Evolutionary conservation across 1,139 yeast genomes (phyloP).

Genomic region (Hanseniaspora uvarum): DNA sequence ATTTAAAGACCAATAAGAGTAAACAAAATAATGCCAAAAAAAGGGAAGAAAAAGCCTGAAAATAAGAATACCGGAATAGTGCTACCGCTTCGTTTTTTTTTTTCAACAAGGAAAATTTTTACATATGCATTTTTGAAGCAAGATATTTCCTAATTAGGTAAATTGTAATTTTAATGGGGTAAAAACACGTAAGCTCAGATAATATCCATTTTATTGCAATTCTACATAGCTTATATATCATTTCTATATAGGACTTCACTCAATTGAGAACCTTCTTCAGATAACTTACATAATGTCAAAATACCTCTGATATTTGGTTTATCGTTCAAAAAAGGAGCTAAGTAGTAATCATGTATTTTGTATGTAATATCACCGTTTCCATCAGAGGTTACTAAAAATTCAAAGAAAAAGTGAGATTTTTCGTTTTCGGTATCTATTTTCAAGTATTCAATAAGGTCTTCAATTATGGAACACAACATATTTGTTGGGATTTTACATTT

Average conservation of each 20-base stretch:
- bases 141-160: neutral
- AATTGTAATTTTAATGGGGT: neutral
- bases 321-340: conserved; percentile 9
- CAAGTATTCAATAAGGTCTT: conserved; percentile 6
- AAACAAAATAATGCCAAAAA: neutral
- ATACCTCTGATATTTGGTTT: conserved; percentile 16
- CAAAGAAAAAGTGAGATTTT: conserved; percentile 15
- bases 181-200: neutral
- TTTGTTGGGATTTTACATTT: conserved; percentile 13
- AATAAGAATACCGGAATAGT: neutral
- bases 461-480: conserved; percentile 10
- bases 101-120: neutral
- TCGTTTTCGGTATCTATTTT: conserved; percentile 9
- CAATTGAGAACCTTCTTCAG: conserved; percentile 10
- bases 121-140: neutral
- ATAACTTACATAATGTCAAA: conserved; percentile 12
- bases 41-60: neutral
- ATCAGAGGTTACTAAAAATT: conserved; percentile 15
- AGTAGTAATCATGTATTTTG: conserved; percentile 14
- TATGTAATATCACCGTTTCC: conserved; percentile 17
- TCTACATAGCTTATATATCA: conserved; percentile 2
- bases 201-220: neutral
- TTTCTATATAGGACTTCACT: conserved; percentile 13
- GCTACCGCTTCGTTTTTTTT: neutral
- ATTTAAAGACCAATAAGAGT: neutral